These are phyloP conservation scores for Paramecium pentaurelia DNA, from an alignment of 73 alveolate genomes.

Conservation along the genomic window DNA sequence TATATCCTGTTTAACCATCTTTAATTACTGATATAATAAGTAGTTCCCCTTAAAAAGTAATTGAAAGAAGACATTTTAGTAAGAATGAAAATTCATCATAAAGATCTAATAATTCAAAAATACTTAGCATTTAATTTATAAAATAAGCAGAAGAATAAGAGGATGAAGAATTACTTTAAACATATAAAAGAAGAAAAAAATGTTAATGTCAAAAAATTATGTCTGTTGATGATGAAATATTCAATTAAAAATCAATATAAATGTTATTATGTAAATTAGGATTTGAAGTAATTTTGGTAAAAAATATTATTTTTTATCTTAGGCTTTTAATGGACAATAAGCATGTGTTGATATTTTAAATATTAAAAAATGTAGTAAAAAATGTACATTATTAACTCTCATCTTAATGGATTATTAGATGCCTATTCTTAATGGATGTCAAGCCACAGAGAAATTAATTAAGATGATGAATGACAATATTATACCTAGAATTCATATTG, in stretches of 20 bases:
- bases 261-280: constrained; percentile 11
- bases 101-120: not conserved
- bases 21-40: not conserved
- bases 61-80: not conserved
- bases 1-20: not conserved
- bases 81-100: not conserved
- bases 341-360: not conserved
- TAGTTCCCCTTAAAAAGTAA: not conserved
- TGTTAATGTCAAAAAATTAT: constrained; percentile 27
- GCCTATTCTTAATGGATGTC: constrained; percentile 28
- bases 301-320: not conserved
- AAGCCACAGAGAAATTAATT: not conserved
- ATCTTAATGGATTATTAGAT: constrained; percentile 23
- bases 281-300: constrained; percentile 15
- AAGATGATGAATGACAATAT: not conserved
- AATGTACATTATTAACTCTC: not conserved
- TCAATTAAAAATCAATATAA: constrained; percentile 17
- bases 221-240: constrained; percentile 61
- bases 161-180: not conserved
- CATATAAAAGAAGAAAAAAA: not conserved
- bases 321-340: constrained; percentile 10
- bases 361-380: not conserved
- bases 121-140: not conserved
- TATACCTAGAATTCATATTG: not conserved
- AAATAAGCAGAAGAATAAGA: not conserved